Evolutionary conservation across 2,329 filamentous ascomycete species (phyloP).

Genomic region (Teratosphaeria viscida): DNA sequence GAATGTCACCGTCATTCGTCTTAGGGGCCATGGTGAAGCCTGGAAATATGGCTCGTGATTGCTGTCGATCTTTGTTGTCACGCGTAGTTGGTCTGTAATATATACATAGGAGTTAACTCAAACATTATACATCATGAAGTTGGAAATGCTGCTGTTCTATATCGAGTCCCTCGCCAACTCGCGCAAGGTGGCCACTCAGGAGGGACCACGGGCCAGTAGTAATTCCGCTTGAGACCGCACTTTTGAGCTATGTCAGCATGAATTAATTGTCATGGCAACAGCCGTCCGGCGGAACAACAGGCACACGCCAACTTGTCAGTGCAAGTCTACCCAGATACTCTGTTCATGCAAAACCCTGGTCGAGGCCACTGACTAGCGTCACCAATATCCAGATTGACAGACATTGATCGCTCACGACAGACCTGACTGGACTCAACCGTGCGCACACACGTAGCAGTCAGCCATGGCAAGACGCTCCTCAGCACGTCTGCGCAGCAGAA

Average conservation of each 20-base stretch:
- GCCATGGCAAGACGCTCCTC: constrained; percentile 25
- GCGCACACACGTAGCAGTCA: neutral
- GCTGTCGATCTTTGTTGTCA: neutral
- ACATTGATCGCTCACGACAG: neutral
- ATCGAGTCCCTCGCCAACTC: neutral
- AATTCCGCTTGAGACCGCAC: neutral
- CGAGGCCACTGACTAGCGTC: neutral
- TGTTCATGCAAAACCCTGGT: neutral
- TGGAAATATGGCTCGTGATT: neutral
- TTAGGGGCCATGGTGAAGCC: neutral
- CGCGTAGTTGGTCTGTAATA: neutral
- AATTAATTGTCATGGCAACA: neutral
- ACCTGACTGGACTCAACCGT: neutral
- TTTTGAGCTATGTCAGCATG: neutral
- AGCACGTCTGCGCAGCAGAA: constrained; percentile 21
- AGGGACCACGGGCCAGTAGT: neutral
- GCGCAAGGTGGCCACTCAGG: neutral
- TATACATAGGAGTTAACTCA: neutral
- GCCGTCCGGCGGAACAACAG: neutral
- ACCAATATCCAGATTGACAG: neutral
- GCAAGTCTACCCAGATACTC: neutral
- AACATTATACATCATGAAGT: neutral
- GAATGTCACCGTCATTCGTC: constrained; percentile 15
- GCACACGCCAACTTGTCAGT: neutral
- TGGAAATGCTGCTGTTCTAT: neutral